These are phyloP conservation scores for Kurtzmaniella quercitrusa DNA, from an alignment of 1,139 yeast genomes.

Conservation along the genomic window DNA sequence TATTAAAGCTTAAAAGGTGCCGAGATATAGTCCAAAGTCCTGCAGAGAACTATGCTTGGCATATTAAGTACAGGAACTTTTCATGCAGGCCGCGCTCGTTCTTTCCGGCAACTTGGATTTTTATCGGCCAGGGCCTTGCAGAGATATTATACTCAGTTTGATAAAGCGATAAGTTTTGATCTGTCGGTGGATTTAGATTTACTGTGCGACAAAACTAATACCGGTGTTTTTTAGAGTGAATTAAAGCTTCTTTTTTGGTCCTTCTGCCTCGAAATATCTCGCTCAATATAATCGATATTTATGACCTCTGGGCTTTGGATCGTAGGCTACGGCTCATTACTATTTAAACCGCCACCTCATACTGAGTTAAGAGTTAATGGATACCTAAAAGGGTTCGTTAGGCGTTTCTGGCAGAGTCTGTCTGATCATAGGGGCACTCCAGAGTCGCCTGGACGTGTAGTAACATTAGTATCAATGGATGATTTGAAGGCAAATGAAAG, in stretches of 20 bases:
- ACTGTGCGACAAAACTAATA: no score
- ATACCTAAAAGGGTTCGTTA: conserved; percentile 64
- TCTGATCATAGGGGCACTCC: conserved; percentile 91
- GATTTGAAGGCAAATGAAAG: conserved; percentile 42
- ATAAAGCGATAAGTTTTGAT: no score
- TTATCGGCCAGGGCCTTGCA: no score
- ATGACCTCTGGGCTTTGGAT: conserved; percentile 56
- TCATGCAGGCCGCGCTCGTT: background rate
- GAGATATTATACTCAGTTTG: no score
- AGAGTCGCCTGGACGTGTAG: conserved; percentile 82
- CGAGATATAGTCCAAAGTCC: background rate
- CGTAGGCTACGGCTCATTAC: conserved; percentile 86
- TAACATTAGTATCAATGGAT: conserved; percentile 61
- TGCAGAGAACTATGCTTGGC: background rate
- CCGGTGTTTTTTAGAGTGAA: no score
- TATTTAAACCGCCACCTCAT: conserved; percentile 89
- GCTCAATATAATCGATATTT: no score
- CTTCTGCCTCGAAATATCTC: background rate
- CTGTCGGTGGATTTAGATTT: no score
- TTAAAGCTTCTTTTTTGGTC: no score
- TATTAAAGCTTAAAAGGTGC: background rate
- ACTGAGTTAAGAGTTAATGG: conserved; percentile 63
- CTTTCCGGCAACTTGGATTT: no score
- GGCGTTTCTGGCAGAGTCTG: conserved; percentile 91
- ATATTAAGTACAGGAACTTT: no score